Evolutionary conservation across 805 yeast species (phyloP), one percentile per base, ranked within the genome.

Genomic region (Kodamaea nitidulidarum): DNA sequence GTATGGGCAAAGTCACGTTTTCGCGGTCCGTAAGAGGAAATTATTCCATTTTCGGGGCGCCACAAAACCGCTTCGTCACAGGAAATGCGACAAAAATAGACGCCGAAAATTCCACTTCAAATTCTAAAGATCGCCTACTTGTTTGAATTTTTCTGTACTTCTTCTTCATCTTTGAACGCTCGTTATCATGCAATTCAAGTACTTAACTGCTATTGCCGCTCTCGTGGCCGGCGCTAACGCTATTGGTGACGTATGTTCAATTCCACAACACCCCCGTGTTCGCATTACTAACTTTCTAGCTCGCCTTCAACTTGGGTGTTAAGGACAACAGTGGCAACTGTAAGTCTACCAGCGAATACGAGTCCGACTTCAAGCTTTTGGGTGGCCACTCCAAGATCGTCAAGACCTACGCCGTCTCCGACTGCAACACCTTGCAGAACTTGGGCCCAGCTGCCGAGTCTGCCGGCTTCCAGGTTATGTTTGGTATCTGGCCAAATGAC

Each of bases 401-500:
- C 52, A 86, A 90, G 65, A 84, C 91, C 27, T 91, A 88, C 61
- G 93, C 97, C 21, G 88, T 84, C 35, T 81, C 95, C n/a, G 95
- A 87, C 65, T 91, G 97, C 75, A 81, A 88, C 75, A 85, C 96
- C 43, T 73, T 91, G 57, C 77, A 83, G 67, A 71, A 71, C 55
- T 70, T 91, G 49, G 95, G 88, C 41, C 96, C 96, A 34, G 96
- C 87, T 45, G 88, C 86, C 39, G 90, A 82, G 57, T 67, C 69
- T 42, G 81, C 80, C 49, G 87, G 88, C 42, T 84, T 88, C 75
- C 73, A 78, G 52, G 61, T 85, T 32, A 77, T 87, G 61, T 69
- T 87, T 32, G 97, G 97, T 61, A 75, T 91, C 51, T 91, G 98
- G 97, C 97, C 97, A 62, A 87, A 75, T 39, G 95, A 88, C 57